Conservation (phyloP, 306 rosid genomes). For the Spatholobus suberectus region DNA sequence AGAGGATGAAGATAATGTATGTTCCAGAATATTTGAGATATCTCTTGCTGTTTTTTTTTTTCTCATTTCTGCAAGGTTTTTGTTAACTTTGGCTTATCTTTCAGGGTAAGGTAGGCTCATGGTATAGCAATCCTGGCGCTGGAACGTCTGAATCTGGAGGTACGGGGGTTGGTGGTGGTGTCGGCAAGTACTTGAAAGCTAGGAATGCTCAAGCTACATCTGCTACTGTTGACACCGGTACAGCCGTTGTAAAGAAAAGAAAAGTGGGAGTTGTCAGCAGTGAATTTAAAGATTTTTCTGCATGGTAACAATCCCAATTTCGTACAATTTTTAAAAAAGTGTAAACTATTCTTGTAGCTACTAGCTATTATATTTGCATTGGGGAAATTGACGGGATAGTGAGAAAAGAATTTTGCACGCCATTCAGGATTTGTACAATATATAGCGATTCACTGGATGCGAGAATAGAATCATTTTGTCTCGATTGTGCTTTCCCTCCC, state of each 20-base stretch:
- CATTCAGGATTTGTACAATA: constrained; percentile 33
- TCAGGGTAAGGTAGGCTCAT: constrained; percentile 88
- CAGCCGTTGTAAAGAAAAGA: constrained; percentile 72
- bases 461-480: constrained; percentile 41
- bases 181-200: constrained; percentile 90
- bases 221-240: constrained; percentile 46
- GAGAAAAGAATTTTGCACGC: constrained; percentile 26
- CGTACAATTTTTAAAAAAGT: constrained; percentile 43
- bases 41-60: neutral
- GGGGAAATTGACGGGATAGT: constrained; percentile 4
- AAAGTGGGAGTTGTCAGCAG: constrained; percentile 57
- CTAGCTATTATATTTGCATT: constrained; percentile 23
- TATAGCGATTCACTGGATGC: constrained; percentile 1
- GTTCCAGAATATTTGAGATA: constrained; percentile 43
- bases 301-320: constrained; percentile 62
- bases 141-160: constrained; percentile 66
- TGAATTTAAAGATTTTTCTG: constrained; percentile 78
- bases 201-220: constrained; percentile 60
- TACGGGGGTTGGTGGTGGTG: constrained; percentile 58
- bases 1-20: constrained; percentile 83
- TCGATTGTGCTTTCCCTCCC: constrained; percentile 13
- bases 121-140: constrained; percentile 91
- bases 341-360: constrained; percentile 28
- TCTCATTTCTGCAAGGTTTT: neutral
- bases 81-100: constrained; percentile 28